These are phyloP conservation scores for Aspergillus hancockii DNA, from an alignment of 495 filamentous ascomycete species.

Conservation along the genomic window DNA sequence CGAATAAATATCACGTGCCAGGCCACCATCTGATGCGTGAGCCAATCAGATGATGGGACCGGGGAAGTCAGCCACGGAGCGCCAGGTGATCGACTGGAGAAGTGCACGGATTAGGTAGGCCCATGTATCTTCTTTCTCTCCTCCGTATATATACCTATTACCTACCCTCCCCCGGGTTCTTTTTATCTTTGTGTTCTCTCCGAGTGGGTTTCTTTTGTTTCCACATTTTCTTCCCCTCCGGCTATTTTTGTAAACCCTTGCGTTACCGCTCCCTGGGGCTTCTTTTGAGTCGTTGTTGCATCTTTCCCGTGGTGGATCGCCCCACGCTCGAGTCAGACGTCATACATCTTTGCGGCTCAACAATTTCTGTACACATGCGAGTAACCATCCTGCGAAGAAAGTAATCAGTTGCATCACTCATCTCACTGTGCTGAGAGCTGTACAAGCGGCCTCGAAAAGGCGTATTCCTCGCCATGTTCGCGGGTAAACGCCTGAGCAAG, in stretches of 20 bases:
- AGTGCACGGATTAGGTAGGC: neutral
- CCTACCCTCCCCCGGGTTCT: neutral
- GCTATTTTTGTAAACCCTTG: neutral
- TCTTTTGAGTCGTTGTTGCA: neutral
- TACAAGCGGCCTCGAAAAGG: neutral
- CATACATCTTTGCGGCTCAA: constrained; percentile 19
- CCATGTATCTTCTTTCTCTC: neutral
- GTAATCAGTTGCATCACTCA: neutral
- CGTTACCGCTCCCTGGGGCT: neutral
- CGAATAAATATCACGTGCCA: constrained; percentile 2
- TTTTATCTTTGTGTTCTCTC: neutral
- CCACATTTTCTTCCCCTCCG: neutral
- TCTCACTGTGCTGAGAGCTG: neutral
- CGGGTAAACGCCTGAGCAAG: constrained; percentile 50
- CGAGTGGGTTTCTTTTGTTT: neutral
- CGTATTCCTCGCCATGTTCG: constrained; percentile 37
- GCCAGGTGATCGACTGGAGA: constrained; percentile 12
- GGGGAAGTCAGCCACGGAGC: neutral
- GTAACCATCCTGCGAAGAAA: neutral
- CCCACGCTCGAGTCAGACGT: constrained; percentile 22
- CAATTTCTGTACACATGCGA: neutral
- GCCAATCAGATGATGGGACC: constrained; percentile 18
- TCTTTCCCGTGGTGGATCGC: constrained; percentile 8
- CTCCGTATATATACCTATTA: neutral
- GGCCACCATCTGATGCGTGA: neutral